These are phyloP conservation scores for Aureobasidium mangrovei DNA, from an alignment of 2,329 filamentous ascomycete species.

Conservation along the genomic window DNA sequence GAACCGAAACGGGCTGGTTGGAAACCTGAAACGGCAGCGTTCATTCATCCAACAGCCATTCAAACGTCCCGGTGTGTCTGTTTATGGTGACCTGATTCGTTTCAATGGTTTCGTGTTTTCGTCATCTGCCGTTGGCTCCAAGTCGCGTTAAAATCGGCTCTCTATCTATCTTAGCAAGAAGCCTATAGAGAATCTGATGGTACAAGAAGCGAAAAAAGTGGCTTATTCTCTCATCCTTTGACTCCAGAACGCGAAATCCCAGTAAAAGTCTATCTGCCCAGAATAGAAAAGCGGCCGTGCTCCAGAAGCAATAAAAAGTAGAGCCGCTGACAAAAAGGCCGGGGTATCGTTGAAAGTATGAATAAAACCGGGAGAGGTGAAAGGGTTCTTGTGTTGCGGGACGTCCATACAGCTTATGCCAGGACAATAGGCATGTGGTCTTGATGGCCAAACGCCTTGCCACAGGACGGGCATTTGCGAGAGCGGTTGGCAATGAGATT, in stretches of 20 bases:
- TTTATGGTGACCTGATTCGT: no score
- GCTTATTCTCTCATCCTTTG: neutral
- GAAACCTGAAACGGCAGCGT: no score
- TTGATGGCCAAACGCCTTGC: conserved; percentile 79
- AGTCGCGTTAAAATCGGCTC: no score
- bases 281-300: neutral
- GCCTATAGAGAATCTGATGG: no score
- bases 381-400: neutral
- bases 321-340: neutral
- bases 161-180: no score
- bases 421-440: conserved; percentile 63
- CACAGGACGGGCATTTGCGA: conserved; percentile 92
- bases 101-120: no score
- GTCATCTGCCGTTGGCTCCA: no score
- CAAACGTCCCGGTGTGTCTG: no score
- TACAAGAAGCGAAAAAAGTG: no score
- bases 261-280: neutral
- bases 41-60: no score
- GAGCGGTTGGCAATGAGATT: conserved; percentile 82
- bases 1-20: no score
- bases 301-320: neutral
- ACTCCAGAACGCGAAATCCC: neutral
- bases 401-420: conserved; percentile 4
- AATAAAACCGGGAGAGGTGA: neutral
- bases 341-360: neutral